Evolutionary conservation across 768 basidiomycete genomes (phyloP).

Genomic region (Hortiboletus campestris): DNA sequence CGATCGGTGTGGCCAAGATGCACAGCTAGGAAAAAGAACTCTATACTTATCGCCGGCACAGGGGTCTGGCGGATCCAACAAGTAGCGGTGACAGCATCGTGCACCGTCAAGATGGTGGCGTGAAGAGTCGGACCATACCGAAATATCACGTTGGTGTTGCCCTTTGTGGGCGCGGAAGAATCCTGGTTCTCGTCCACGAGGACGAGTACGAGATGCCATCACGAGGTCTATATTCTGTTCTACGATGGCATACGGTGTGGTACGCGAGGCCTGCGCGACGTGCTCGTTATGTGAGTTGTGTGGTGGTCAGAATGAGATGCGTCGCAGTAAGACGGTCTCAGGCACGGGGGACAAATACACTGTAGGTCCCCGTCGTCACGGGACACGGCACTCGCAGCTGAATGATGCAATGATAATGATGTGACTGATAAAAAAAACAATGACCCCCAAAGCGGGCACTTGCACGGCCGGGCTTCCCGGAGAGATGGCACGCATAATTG

Average conservation of each 20-base stretch:
- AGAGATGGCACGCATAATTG: conserved; percentile 1
- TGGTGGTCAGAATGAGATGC: neutral
- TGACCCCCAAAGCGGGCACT: neutral
- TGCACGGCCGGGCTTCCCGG: neutral
- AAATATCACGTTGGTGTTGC: neutral
- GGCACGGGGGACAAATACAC: neutral
- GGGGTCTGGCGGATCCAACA: too few species aligned
- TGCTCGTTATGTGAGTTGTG: neutral
- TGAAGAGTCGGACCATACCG: neutral
- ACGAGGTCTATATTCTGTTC: neutral
- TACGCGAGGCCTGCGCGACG: neutral
- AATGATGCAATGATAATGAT: neutral
- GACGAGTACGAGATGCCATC: neutral
- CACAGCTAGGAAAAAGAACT: neutral
- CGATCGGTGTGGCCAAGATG: neutral
- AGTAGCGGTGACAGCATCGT: conserved; percentile 2
- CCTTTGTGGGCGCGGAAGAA: neutral
- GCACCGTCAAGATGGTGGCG: too few species aligned
- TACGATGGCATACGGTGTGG: neutral
- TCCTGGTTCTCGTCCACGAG: neutral
- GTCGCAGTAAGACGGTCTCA: neutral
- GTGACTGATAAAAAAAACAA: neutral
- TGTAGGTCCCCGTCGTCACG: neutral
- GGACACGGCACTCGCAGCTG: neutral
- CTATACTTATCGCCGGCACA: neutral